phyloP scores from a whole-genome alignment of 2,329 filamentous ascomycete genomes.

The Zelopaecilomyces penicillatus region DNA sequence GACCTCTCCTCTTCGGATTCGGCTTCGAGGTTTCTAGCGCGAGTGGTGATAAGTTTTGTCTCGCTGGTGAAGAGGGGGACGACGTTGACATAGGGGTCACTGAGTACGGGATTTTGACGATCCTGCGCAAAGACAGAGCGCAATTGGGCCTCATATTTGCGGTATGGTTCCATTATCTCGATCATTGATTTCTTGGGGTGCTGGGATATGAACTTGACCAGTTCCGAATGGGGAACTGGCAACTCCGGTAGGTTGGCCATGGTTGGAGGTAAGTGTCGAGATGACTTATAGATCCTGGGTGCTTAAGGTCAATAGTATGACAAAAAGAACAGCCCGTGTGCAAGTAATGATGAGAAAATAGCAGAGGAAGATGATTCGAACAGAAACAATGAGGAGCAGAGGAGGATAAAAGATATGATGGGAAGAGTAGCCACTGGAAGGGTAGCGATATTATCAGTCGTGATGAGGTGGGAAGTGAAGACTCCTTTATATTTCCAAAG shows the following conservation, averaged over 20 bases:
- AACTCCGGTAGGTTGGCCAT: constrained; percentile 37
- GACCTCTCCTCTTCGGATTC: constrained; percentile 55
- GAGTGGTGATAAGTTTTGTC: constrained; percentile 49
- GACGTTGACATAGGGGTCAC: constrained; percentile 52
- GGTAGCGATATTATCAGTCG: too few species aligned
- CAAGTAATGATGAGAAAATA: neutral
- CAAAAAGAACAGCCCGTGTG: too few species aligned
- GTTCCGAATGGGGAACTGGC: constrained; percentile 36
- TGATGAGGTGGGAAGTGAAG: too few species aligned
- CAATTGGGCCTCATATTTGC: constrained; percentile 57
- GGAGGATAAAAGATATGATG: too few species aligned
- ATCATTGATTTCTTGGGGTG: constrained; percentile 44
- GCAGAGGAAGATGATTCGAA: too few species aligned
- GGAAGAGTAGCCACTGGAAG: too few species aligned
- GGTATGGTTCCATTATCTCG: constrained; percentile 57
- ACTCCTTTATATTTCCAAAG: too few species aligned
- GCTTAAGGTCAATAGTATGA: neutral
- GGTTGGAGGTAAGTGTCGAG: constrained; percentile 8
- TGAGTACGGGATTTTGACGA: constrained; percentile 47
- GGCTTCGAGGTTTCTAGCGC: constrained; percentile 48
- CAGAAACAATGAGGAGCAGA: too few species aligned
- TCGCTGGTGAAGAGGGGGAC: constrained; percentile 55
- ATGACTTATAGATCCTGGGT: neutral
- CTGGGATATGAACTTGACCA: constrained; percentile 45
- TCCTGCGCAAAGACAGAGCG: constrained; percentile 63